Evolutionary conservation across 192 early-diverging fungal species (phyloP), one percentile per base, ranked within the genome.

Genomic region (Pilaira anomala): DNA sequence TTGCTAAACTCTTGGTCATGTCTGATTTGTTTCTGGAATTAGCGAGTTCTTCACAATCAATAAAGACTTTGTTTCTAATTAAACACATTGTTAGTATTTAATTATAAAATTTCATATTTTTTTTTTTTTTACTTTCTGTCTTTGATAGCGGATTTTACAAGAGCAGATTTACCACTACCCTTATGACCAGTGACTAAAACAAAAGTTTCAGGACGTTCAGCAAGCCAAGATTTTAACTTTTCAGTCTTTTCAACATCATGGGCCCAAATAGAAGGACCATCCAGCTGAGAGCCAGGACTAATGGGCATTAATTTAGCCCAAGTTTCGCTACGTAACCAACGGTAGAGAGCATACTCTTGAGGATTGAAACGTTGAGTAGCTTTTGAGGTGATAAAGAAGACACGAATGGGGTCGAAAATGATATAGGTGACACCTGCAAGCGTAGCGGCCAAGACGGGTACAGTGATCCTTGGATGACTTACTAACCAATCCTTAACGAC

Each of bases 341-440:
- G 72, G 49, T 81, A 74, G n/a, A 81, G 26, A 22, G 78, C 74
- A 73, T 87, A 88, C 58, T 84, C 80, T 60, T 82, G 72, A 42
- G 86, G 67, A 49, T 87, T 87, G 69, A 91, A 96, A 26, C 93
- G 76, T 28, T 88, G 83, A 1, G 91, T 94, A 48, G 92, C 77
- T 71, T 89, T 88, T 69, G 94, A 91, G 24, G 83, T 87, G 64
- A 96, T 90, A 65, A 87, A 93, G 71, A 95, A 97, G 49, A 90
- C 80, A 19, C 96, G 88, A 51, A 95, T 80, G 3, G 96, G 94
- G 63, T 96, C 96, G 74, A 98, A 98, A 19, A 93, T 75, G 18
- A 87, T 82, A 73, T 93, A 94, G 6, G 89, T 85, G 14, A 94
- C 69, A 11, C 81, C 87, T 0, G 93, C 92, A 16, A 92, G 75